A percentile compares a stretch with the other conserved stretches of the same genome.
phyloP scores from a whole-genome alignment of 2,329 filamentous ascomycete genomes.

The Exserohilum turcica region DNA sequence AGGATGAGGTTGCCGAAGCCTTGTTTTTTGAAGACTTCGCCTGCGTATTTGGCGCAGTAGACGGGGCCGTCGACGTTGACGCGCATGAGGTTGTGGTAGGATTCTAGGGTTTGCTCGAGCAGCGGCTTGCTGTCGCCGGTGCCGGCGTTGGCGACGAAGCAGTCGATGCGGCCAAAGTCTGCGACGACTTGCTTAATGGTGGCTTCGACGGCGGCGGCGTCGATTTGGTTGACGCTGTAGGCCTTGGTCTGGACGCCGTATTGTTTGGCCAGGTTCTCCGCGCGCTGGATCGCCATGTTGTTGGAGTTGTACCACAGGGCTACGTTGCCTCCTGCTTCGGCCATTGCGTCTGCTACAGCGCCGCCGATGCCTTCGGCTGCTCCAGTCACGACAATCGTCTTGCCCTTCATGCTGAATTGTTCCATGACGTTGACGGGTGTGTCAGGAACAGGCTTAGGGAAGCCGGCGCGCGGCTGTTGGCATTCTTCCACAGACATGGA shows the following conservation, averaged over 20 bases:
- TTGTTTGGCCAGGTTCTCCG: slow-evolving; percentile 59
- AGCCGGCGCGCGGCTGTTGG: slow-evolving; percentile 29
- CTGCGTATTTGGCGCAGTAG: slow-evolving; percentile 51
- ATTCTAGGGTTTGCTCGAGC: slow-evolving; percentile 62
- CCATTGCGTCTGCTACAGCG: slow-evolving; percentile 44
- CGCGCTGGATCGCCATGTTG: slow-evolving; percentile 64
- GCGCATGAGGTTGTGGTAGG: slow-evolving; percentile 67
- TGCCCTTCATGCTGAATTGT: slow-evolving; percentile 45
- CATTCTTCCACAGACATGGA: slow-evolving; percentile 44
- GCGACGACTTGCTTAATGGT: slow-evolving; percentile 65
- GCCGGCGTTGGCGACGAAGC: slow-evolving; percentile 70
- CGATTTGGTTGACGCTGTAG: slow-evolving; percentile 65
- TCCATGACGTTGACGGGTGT: slow-evolving; percentile 38
- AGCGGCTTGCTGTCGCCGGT: slow-evolving; percentile 62
- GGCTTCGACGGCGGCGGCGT: slow-evolving; percentile 58
- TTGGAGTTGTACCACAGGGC: slow-evolving; percentile 54
- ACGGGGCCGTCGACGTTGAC: slow-evolving; percentile 71
- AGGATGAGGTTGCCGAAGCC: slow-evolving; percentile 65
- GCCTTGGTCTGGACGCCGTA: slow-evolving; percentile 67
- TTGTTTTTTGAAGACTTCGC: slow-evolving; percentile 50
- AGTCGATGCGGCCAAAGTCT: slow-evolving; percentile 71
- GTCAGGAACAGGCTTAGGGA: slow-evolving; percentile 33
- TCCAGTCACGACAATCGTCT: slow-evolving; percentile 52
- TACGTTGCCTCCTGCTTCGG: slow-evolving; percentile 52
- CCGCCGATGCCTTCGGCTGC: slow-evolving; percentile 62